Conservation (phyloP, 1,284 basidiomycete species). For the Sanghuangporus sanghuang region DNA sequence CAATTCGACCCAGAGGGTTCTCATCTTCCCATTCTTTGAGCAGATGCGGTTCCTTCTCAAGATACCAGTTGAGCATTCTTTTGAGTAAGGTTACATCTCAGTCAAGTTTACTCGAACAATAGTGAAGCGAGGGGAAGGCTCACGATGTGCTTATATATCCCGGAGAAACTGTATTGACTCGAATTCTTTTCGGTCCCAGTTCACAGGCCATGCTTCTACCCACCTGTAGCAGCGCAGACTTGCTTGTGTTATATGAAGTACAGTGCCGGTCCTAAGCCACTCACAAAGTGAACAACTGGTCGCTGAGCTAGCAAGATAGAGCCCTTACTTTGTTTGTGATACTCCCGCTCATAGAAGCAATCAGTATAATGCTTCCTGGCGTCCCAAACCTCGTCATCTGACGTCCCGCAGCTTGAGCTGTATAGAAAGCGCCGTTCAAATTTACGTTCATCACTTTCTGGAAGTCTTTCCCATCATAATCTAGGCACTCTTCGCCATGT, state of each 20-base stretch:
- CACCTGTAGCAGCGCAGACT: conserved; percentile 81
- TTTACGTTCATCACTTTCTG: conserved; percentile 64
- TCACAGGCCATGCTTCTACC: conserved; percentile 82
- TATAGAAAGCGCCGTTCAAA: conserved; percentile 70
- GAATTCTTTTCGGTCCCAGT: conserved; percentile 66
- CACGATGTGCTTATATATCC: conserved; percentile 73
- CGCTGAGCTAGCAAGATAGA: conserved; percentile 20
- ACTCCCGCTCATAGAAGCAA: conserved; percentile 81
- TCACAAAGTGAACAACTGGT: conserved; percentile 30
- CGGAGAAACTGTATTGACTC: conserved; percentile 73
- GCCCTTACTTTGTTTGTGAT: conserved; percentile 53
- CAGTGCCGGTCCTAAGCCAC: conserved; percentile 55
- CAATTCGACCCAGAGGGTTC: conserved; percentile 74
- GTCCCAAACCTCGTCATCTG: conserved; percentile 71
- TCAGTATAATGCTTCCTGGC: conserved; percentile 74
- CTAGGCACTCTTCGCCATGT: conserved; percentile 57
- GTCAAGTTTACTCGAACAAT: conserved; percentile 12
- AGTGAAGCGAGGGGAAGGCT: conserved; percentile 19
- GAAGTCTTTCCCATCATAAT: conserved; percentile 68
- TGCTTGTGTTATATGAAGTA: conserved; percentile 78
- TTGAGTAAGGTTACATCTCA: not conserved
- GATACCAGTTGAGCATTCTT: conserved; percentile 67
- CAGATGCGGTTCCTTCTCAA: conserved; percentile 65
- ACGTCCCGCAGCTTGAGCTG: conserved; percentile 73
- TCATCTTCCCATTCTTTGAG: conserved; percentile 63